phyloP scores from a whole-genome alignment of 495 filamentous ascomycete species.

The Cudoniella acicularis region DNA sequence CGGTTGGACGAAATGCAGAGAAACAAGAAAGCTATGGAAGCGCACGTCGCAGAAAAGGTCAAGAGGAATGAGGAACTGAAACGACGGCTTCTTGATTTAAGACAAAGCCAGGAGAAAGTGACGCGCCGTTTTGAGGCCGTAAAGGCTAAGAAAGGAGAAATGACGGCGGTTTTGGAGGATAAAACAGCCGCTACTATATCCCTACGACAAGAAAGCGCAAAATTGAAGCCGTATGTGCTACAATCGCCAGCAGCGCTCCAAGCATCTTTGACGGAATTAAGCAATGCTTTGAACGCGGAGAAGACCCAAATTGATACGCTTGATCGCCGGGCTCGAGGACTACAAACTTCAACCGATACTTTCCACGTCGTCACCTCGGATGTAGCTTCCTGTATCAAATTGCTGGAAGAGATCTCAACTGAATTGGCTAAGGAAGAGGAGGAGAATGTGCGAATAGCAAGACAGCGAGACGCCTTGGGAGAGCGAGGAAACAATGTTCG shows the following conservation, averaged over 20 bases:
- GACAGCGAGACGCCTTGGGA: conserved; percentile 80
- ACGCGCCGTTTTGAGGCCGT: conserved; percentile 72
- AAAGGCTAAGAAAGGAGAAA: conserved; percentile 64
- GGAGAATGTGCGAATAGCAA: conserved; percentile 69
- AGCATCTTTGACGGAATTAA: conserved; percentile 74
- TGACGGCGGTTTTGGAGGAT: conserved; percentile 72
- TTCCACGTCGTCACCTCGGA: conserved; percentile 80
- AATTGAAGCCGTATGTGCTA: conserved; percentile 85
- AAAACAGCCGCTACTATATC: conserved; percentile 61
- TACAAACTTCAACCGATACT: conserved; percentile 90
- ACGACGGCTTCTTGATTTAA: conserved; percentile 69
- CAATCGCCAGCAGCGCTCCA: conserved; percentile 83
- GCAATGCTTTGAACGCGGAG: conserved; percentile 67
- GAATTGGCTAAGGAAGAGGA: conserved; percentile 91
- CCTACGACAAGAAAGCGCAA: conserved; percentile 73
- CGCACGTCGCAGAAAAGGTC: conserved; percentile 74
- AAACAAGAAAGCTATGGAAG: conserved; percentile 72
- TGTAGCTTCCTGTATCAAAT: conserved; percentile 77
- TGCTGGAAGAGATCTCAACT: conserved; percentile 79
- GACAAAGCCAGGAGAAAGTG: conserved; percentile 72
- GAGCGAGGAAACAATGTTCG: conserved; percentile 83
- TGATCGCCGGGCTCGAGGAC: conserved; percentile 76
- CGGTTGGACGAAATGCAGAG: conserved; percentile 76
- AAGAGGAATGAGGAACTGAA: conserved; percentile 82
- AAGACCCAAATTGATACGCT: conserved; percentile 81